These are phyloP conservation scores for Paecilomyces sp. DNA, from an alignment of 2,329 filamentous ascomycete species.

Conservation along the genomic window DNA sequence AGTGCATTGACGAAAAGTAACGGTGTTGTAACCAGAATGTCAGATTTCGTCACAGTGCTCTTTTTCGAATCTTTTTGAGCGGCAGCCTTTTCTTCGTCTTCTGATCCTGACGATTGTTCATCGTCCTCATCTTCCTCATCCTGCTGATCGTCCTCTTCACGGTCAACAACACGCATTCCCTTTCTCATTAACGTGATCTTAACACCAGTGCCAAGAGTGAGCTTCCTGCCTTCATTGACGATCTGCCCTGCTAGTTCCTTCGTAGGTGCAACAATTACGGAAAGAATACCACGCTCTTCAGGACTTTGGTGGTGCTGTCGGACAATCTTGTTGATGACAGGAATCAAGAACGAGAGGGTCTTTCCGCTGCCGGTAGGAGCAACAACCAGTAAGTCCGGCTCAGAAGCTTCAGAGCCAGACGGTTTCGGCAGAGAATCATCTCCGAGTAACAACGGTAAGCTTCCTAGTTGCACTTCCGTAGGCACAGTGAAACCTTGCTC, in stretches of 20 bases:
- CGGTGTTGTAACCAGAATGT: slow-evolving; percentile 76
- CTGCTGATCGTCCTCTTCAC: slow-evolving; percentile 30
- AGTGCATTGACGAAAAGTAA: slow-evolving; percentile 71
- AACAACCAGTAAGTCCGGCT: slow-evolving; percentile 74
- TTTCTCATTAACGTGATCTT: slow-evolving; percentile 79
- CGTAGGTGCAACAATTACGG: slow-evolving; percentile 70
- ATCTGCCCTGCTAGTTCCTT: slow-evolving; percentile 78
- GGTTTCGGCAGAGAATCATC: slow-evolving; percentile 36
- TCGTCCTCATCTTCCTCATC: slow-evolving; percentile 33
- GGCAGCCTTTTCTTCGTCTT: slow-evolving; percentile 25
- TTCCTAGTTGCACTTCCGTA: slow-evolving; percentile 88
- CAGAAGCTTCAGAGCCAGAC: slow-evolving; percentile 21
- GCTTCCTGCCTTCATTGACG: slow-evolving; percentile 72
- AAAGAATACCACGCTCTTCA: slow-evolving; percentile 53
- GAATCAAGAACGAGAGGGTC: slow-evolving; percentile 87
- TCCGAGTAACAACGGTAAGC: slow-evolving; percentile 68
- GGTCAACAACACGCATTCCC: slow-evolving; percentile 62
- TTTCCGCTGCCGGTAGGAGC: slow-evolving; percentile 96
- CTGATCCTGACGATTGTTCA: slow-evolving; percentile 30
- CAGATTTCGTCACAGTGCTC: slow-evolving; percentile 58
- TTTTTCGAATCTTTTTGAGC: slow-evolving; percentile 22
- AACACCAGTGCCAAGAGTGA: slow-evolving; percentile 68
- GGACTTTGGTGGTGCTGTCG: slow-evolving; percentile 44
- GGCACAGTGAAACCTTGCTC: slow-evolving; percentile 81
- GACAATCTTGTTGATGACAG: slow-evolving; percentile 70